Evolutionary conservation across 768 basidiomycete species (phyloP), one percentile per base, ranked within the genome.

Genomic region (Boletus fagicola): DNA sequence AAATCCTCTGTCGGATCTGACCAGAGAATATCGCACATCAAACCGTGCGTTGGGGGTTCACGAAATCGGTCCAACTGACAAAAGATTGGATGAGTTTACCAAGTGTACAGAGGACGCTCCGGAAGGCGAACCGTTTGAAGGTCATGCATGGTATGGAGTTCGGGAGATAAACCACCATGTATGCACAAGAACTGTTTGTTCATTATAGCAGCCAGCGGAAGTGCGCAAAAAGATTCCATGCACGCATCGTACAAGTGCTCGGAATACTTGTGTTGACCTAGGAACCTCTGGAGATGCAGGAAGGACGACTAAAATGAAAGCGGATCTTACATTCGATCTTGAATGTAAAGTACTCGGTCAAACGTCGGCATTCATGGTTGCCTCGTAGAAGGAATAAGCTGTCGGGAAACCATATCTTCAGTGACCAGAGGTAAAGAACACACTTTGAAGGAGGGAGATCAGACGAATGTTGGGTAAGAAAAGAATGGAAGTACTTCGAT

Each of bases 131-230:
- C 86, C 51, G 67, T 69, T 49, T 86, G 78, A 24, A 89, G 76
- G 64, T 89, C 87, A 56, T 88, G 84, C 18, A 88, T 70, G 0
- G 86, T 87, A 46, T 84, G 75, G 8, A 89, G 70, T 66, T 88
- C 87, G 0, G 87, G 87, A 0, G 83, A 85, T n/a, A 88, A 72
- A 18, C 87, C 87, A 35, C 87, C 87, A 51, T 89, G 87, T 51
- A 88, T 86, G 68, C 87, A 89, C 58, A 89, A 74, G 73, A 89
- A 89, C 66, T 89, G 87, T 67, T 87, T 87, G 76, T 88, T 88
- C 87, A 89, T 88, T 66, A 89, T 77, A 28, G 87, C 87, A 2
- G 87, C 87, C 5, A 89, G 75, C 1, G 87, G 87, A 4, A 89
- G 78, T 6, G 83, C 78, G 65, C 86, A 88, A 76, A 89, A 89